phyloP scores from a whole-genome alignment of 2,329 filamentous ascomycete species.

The Leptographium wingfieldii region DNA sequence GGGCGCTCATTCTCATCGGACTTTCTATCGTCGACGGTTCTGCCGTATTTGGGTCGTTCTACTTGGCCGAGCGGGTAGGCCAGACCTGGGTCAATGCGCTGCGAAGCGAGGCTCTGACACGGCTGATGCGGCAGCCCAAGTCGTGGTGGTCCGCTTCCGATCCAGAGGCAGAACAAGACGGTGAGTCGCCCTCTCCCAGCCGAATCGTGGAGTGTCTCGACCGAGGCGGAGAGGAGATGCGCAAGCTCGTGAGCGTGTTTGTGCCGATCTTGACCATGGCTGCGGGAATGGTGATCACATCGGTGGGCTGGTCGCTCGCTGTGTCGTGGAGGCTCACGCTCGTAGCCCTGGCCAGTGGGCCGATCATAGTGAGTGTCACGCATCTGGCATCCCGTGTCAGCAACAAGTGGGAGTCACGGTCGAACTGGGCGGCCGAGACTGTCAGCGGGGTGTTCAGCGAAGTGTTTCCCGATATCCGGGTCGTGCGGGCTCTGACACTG shows the following conservation, averaged over 20 bases:
- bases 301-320: slow-evolving; percentile 59
- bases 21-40: slow-evolving; percentile 56
- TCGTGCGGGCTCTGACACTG: slow-evolving; percentile 62
- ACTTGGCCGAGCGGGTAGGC: slow-evolving; percentile 56
- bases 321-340: slow-evolving; percentile 73
- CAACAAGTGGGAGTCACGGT: slow-evolving; percentile 57
- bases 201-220: slow-evolving; percentile 62
- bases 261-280: slow-evolving; percentile 57
- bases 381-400: slow-evolving; percentile 53
- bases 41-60: slow-evolving; percentile 54
- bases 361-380: slow-evolving; percentile 56
- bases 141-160: slow-evolving; percentile 50
- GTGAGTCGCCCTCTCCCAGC: slow-evolving; percentile 39
- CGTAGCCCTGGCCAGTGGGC: slow-evolving; percentile 56
- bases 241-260: slow-evolving; percentile 69
- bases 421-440: slow-evolving; percentile 48
- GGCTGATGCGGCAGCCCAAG: slow-evolving; percentile 62
- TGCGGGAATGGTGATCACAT: slow-evolving; percentile 52
- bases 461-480: slow-evolving; percentile 64
- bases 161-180: slow-evolving; percentile 23
- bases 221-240: slow-evolving; percentile 75
- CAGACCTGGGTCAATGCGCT: slow-evolving; percentile 68
- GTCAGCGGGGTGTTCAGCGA: slow-evolving; percentile 57
- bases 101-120: slow-evolving; percentile 52
- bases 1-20: slow-evolving; percentile 56